These are phyloP conservation scores for Salisapilia sapeloensis DNA, from an alignment of 352 stramenopile genomes.

Conservation along the genomic window DNA sequence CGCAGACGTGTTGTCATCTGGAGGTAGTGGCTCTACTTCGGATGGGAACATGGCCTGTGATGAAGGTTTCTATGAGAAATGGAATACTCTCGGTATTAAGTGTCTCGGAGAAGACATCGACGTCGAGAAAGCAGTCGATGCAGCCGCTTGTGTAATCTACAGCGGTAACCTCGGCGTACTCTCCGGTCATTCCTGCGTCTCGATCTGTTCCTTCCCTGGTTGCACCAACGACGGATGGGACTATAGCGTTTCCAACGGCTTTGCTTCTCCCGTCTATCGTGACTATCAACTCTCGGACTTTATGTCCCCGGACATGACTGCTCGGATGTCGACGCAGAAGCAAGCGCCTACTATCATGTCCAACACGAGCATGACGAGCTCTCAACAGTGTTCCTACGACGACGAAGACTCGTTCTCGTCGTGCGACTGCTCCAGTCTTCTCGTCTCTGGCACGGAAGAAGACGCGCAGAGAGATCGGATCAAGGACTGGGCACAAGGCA, in stretches of 20 bases:
- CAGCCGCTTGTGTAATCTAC: slow-evolving; percentile 59
- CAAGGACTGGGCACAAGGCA: slow-evolving; percentile 15
- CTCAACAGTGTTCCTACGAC: slow-evolving; percentile 38
- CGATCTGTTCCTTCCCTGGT: slow-evolving; percentile 59
- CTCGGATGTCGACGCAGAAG: slow-evolving; percentile 14
- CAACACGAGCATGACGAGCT: slow-evolving; percentile 40
- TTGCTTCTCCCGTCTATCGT: slow-evolving; percentile 49
- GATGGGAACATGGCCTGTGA: slow-evolving; percentile 68
- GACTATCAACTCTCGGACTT: slow-evolving; percentile 31
- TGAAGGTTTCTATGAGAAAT: slow-evolving; percentile 63
- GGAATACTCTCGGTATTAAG: slow-evolving; percentile 43
- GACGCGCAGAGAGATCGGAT: slow-evolving; percentile 40
- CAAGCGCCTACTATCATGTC: slow-evolving; percentile 23
- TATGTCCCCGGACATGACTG: slow-evolving; percentile 22
- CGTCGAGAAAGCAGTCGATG: slow-evolving; percentile 24
- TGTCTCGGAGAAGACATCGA: slow-evolving; percentile 29
- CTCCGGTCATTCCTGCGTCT: slow-evolving; percentile 42
- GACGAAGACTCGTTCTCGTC: slow-evolving; percentile 46
- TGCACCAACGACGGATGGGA: slow-evolving; percentile 39
- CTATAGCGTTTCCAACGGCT: slow-evolving; percentile 38
- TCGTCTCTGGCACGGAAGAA: slow-evolving; percentile 20
- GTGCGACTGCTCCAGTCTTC: slow-evolving; percentile 43
- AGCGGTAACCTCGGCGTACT: slow-evolving; percentile 29
- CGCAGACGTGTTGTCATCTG: too few relatives aligned
- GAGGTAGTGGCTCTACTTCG: too few relatives aligned